Base-by-base conservation (phyloP, 2,329 filamentous ascomycete genomes). In the Xylariaceae sp. region DNA sequence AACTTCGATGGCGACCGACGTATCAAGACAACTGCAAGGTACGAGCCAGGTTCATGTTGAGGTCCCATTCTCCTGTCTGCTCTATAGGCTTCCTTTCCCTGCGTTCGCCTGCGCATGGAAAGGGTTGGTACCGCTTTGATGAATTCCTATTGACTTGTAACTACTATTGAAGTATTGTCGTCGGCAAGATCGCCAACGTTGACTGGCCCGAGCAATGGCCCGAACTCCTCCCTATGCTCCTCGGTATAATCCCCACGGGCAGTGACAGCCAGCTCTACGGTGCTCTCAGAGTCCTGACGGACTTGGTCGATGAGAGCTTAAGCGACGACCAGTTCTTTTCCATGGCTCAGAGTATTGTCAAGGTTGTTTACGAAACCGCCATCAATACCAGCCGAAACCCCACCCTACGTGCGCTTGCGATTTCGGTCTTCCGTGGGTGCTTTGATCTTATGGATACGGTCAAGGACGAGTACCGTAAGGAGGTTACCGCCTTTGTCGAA, bases 151-250 rank as follows among this genome's bases (percentile, higher is more conserved):
- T 66, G 15, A 64, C 49, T 51, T 7, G 6, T 2, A 9, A 30
- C 62, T 34, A 18, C 11, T 15, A 13, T 44, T 37, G 15, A 60
- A 56, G 85, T 73, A 85, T 82, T 66, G 83, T 88, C 4, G 90
- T 97, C 63, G 93, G 92, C 78, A 97, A 96, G 77, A 96, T 99
- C 67, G 94, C 94, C 58, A 88, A 87, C 64, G 85, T 88, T 70
- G 94, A 99, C 77, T 97, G 96, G 72, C 94, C 94, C 56, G 91
- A 97, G 61, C 84, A 92, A 69, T 99, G 94, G 94, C 91, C 92
- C n/a, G 84, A 85, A 65, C 84, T 99, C 49, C 84, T 99, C 35
- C 90, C 91, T 18, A 84, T 86, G 39, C 80, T 97, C 48, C 83
- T 99, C 62, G 83, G 84, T 49, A 81, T 92, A 54, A 89, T 97